phyloP scores from a whole-genome alignment of 2,329 filamentous ascomycete genomes.

The Ramularia endophylla region DNA sequence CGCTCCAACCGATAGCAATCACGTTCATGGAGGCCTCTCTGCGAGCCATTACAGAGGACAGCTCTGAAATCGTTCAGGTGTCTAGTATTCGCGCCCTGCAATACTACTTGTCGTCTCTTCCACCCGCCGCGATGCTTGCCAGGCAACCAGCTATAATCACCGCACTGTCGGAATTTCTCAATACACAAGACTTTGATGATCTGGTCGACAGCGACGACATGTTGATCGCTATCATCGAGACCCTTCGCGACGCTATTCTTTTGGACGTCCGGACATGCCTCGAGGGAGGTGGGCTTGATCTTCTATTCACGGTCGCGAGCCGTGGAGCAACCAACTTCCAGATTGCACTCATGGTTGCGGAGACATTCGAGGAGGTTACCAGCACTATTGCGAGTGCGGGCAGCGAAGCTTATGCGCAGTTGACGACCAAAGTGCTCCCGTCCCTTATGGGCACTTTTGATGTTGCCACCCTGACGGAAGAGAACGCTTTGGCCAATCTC shows the following conservation, averaged over 20 bases:
- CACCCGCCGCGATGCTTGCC: constrained; percentile 44
- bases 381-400: constrained; percentile 58
- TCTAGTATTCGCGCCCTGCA: constrained; percentile 85
- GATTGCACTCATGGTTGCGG: constrained; percentile 76
- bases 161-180: constrained; percentile 66
- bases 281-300: constrained; percentile 66
- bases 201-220: constrained; percentile 87
- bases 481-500: constrained; percentile 77
- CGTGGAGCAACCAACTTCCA: constrained; percentile 88
- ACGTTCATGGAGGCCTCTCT: constrained; percentile 67
- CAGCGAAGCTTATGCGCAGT: constrained; percentile 62
- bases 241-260: constrained; percentile 74
- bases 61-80: constrained; percentile 84
- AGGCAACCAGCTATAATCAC: constrained; percentile 57
- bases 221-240: constrained; percentile 82
- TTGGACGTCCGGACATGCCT: constrained; percentile 72
- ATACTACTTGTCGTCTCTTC: constrained; percentile 53
- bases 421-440: constrained; percentile 82
- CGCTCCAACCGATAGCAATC: constrained; percentile 50
- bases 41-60: constrained; percentile 66
- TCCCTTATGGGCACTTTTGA: constrained; percentile 86
- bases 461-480: constrained; percentile 75
- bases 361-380: constrained; percentile 87
- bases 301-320: constrained; percentile 84
- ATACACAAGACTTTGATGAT: constrained; percentile 72